phyloP scores from a whole-genome alignment of 169 alveolate species.

The Plasmodium fragile region DNA sequence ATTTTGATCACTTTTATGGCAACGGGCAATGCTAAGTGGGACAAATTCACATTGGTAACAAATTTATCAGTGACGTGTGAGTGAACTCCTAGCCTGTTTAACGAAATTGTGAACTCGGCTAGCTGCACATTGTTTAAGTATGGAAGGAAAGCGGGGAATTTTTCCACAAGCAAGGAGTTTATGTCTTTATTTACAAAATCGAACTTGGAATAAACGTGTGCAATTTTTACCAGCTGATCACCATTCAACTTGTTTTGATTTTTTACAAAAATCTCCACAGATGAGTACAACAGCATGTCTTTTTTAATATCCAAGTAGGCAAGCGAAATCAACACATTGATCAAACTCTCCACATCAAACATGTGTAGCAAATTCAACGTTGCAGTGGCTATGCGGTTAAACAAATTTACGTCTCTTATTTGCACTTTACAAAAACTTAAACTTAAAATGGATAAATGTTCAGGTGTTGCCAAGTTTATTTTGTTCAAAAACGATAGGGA shows the following conservation, averaged over 20 bases:
- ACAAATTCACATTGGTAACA: constrained; percentile 47
- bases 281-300: constrained; percentile 44
- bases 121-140: constrained; percentile 38
- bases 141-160: constrained; percentile 24
- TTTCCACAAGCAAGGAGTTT: constrained; percentile 6
- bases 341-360: constrained; percentile 61
- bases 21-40: constrained; percentile 32
- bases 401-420: constrained; percentile 59
- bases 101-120: constrained; percentile 49
- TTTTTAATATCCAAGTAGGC: constrained; percentile 33
- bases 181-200: constrained; percentile 25
- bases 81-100: constrained; percentile 32
- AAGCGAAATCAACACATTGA: constrained; percentile 32
- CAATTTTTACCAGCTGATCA: constrained; percentile 38
- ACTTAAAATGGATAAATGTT: constrained; percentile 43
- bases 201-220: constrained; percentile 58
- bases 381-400: constrained; percentile 62
- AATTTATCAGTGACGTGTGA: constrained; percentile 4
- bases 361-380: constrained; percentile 35
- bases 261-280: constrained; percentile 52
- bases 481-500: constrained; percentile 64
- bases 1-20: constrained; percentile 56
- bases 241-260: constrained; percentile 51
- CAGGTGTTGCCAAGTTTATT: constrained; percentile 62
- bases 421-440: constrained; percentile 72